A percentile compares a stretch with the other conserved stretches of the same genome.
phyloP scores from a whole-genome alignment of 78 protist species.

The Polysphondylium violaceum region DNA sequence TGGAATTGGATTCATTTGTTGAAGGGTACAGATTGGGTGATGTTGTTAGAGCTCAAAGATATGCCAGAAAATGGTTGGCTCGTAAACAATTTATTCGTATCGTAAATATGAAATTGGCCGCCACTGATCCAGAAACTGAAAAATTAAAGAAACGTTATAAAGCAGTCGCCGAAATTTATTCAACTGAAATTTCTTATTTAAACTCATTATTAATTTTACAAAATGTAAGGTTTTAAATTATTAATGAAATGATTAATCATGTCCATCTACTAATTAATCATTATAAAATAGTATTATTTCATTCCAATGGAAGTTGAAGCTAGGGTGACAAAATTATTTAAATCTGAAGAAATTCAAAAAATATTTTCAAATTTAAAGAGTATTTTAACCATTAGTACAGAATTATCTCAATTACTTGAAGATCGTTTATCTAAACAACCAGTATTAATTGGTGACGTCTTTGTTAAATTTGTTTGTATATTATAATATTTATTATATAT shows the following conservation, averaged over 20 bases:
- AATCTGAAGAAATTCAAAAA: conserved; percentile 53
- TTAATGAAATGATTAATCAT: not conserved
- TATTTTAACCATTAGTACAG: conserved; percentile 24
- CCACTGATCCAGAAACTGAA: conserved; percentile 75
- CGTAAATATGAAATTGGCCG: conserved; percentile 1
- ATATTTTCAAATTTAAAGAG: conserved; percentile 64
- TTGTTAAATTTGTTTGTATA: conserved; percentile 48
- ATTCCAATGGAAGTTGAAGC: conserved; percentile 81
- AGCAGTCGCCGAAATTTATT: conserved; percentile 52
- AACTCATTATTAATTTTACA: conserved; percentile 58
- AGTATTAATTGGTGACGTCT: conserved; percentile 63
- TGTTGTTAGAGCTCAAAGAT: conserved; percentile 52
- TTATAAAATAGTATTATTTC: conserved; percentile 30
- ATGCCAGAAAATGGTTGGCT: conserved; percentile 15
- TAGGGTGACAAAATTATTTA: conserved; percentile 54
- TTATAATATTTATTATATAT: not conserved
- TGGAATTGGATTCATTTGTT: conserved; percentile 1
- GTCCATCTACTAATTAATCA: not conserved
- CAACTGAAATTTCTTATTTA: conserved; percentile 61
- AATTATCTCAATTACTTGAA: conserved; percentile 34
- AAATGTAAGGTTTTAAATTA: conserved; percentile 23
- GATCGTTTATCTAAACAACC: conserved; percentile 19
- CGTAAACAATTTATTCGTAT: conserved; percentile 34
- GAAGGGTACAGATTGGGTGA: conserved; percentile 66
- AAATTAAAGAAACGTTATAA: conserved; percentile 35